Base-by-base conservation (phyloP, 2,329 filamentous ascomycete genomes). In the Colletotrichum sojae region DNA sequence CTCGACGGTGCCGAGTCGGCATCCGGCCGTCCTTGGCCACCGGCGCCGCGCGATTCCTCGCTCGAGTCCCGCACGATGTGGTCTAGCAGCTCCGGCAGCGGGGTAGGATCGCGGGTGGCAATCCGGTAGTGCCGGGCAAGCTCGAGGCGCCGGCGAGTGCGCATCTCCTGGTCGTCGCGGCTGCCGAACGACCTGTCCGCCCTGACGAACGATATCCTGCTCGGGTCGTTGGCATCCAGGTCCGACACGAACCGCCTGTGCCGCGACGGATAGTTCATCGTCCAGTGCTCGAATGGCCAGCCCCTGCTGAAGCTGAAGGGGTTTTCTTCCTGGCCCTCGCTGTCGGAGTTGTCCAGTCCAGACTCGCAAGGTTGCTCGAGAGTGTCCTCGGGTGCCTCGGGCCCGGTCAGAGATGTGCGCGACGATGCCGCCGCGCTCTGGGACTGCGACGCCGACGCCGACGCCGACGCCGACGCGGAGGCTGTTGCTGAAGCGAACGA, bases 401-500 rank as follows among this genome's bases (percentile, higher is more conserved):
- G 82, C 9, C 76, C 78, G 2, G 80, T 84, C 55, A 84, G 82
- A 31, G 82, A 84, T 2, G 84, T 86, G 69, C 81, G 81, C 20
- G 84, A 83, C 0, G 88, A 86, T 52, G 76, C 76, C 1, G 78
- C 81, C 2, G 80, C 79, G 61, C 77, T 81, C 70, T 84, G 84
- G 0, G 85, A 83, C 4, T 73, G 72, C 16, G 66, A 70, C 13
- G 78, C 76, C 3, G 76, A 77, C 4, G 80, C 80, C 16, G 66
- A 70, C 12, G 78, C 76, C 3, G 76, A 77, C 4, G 80, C 80
- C 0, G 87, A 87, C 13, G 83, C 83, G 46, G 85, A 84, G 4
- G 86, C 83, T n/a, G 83, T 83, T 1, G 86, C 85, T 10, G 93
- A 95, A 0, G 91, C 88, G 77, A 97, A 97, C 0, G 94, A 97